These are phyloP conservation scores for Cladorrhinum sp. DNA, from an alignment of 2,329 filamentous ascomycete species.

Conservation along the genomic window DNA sequence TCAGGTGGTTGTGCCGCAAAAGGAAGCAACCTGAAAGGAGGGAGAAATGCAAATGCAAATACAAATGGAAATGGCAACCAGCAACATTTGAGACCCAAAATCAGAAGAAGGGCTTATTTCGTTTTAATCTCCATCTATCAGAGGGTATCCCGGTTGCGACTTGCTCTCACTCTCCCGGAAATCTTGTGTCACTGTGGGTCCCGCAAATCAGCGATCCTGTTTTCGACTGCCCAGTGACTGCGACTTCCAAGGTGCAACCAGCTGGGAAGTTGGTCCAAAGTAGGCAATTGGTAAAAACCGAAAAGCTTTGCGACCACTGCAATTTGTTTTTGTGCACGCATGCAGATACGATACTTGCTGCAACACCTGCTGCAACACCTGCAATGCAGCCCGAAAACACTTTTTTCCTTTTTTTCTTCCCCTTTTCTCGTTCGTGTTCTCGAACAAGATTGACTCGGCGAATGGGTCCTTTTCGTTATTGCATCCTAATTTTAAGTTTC, in stretches of 20 bases:
- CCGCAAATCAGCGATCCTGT: slow-evolving; percentile 5
- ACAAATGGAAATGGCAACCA: not conserved
- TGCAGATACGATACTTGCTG: no score
- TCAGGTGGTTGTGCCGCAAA: not conserved
- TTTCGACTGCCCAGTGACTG: not conserved
- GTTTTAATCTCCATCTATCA: slow-evolving; percentile 13
- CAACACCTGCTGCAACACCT: no score
- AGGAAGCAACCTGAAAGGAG: not conserved
- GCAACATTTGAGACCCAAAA: no score
- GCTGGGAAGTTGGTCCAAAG: not conserved
- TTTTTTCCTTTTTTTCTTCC: not conserved
- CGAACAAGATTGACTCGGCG: not conserved
- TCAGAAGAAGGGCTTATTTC: slow-evolving; percentile 5
- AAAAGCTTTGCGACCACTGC: not conserved
- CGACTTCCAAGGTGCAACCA: not conserved
- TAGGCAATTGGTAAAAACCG: not conserved
- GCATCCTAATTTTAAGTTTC: not conserved
- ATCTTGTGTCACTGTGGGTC: slow-evolving; percentile 9
- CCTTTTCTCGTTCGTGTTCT: not conserved
- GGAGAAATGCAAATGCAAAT: not conserved
- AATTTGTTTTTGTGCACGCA: not conserved
- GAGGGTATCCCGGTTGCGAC: slow-evolving; percentile 8
- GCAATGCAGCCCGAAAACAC: not conserved
- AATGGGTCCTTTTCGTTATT: not conserved
- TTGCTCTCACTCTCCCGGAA: not conserved